Evolutionary conservation across 805 yeast species (phyloP).

Genomic region (Candida ortonii): DNA sequence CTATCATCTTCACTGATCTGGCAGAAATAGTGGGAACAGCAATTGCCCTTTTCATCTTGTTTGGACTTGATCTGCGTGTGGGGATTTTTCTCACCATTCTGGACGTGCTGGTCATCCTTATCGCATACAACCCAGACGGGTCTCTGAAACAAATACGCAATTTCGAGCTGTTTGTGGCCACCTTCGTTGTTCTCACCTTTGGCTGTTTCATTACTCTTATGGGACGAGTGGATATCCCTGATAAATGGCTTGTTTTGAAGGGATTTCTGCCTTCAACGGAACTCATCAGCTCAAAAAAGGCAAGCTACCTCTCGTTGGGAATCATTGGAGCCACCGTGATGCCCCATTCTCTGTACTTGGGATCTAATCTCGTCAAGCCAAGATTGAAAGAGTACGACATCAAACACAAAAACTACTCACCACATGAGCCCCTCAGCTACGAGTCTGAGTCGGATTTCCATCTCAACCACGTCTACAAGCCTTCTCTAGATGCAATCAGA

Average conservation of each 20-base stretch:
- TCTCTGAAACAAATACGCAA: constrained; percentile 70
- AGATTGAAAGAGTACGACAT: constrained; percentile 73
- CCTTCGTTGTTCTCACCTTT: constrained; percentile 70
- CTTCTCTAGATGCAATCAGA: constrained; percentile 68
- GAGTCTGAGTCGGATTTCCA: constrained; percentile 25
- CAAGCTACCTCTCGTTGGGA: constrained; percentile 74
- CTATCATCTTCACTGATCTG: constrained; percentile 87
- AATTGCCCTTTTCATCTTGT: constrained; percentile 73
- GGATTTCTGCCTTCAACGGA: constrained; percentile 69
- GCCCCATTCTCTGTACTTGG: constrained; percentile 87
- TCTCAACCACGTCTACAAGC: constrained; percentile 49
- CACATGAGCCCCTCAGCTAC: constrained; percentile 17
- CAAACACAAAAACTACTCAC: constrained; percentile 26
- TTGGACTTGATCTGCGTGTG: constrained; percentile 64
- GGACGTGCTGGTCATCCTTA: constrained; percentile 74
- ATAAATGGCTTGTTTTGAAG: constrained; percentile 48
- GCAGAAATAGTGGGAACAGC: constrained; percentile 97
- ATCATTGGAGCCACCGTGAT: constrained; percentile 92
- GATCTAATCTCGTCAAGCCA: constrained; percentile 85
- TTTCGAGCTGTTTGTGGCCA: constrained; percentile 73
- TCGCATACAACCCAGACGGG: constrained; percentile 78
- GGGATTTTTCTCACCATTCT: constrained; percentile 80
- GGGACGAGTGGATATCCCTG: constrained; percentile 52
- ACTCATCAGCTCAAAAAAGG: constrained; percentile 57
- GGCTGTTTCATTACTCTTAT: constrained; percentile 72